phyloP scores from a whole-genome alignment of 495 filamentous ascomycete species.

The Neurospora sp. region DNA sequence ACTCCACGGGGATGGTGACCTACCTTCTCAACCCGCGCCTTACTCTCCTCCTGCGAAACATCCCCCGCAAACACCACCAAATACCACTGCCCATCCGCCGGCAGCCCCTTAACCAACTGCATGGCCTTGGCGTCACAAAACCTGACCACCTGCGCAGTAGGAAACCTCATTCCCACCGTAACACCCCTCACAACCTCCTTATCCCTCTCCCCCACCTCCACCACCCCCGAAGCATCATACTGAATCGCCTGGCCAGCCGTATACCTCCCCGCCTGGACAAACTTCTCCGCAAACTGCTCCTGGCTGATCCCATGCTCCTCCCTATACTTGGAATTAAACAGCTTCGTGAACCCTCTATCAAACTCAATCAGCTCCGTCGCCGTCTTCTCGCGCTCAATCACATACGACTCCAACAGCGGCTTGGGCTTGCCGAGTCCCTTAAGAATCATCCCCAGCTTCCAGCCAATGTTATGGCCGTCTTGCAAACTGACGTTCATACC shows the following conservation, averaged over 20 bases:
- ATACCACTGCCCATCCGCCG: slow-evolving; percentile 49
- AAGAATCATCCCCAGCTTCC: slow-evolving; percentile 64
- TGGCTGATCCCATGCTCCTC: slow-evolving; percentile 25
- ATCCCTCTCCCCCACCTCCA: slow-evolving; percentile 17
- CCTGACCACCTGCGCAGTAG: slow-evolving; percentile 44
- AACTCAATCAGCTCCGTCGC: slow-evolving; percentile 68
- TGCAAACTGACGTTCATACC: slow-evolving; percentile 59
- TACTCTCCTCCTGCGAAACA: slow-evolving; percentile 23
- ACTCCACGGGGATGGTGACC: slow-evolving; percentile 4
- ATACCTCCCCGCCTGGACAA: slow-evolving; percentile 50
- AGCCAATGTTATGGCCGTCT: slow-evolving; percentile 58
- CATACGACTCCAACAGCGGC: slow-evolving; percentile 56
- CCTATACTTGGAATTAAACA: slow-evolving; percentile 42
- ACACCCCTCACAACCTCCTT: slow-evolving; percentile 30
- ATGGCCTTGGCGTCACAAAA: slow-evolving; percentile 47
- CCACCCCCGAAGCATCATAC: slow-evolving; percentile 45
- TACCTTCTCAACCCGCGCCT: slow-evolving; percentile 34
- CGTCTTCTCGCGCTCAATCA: slow-evolving; percentile 55
- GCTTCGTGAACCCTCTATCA: slow-evolving; percentile 53
- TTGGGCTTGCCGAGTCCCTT: slow-evolving; percentile 41
- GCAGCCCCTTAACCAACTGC: slow-evolving; percentile 42
- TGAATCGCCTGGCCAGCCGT: slow-evolving; percentile 53
- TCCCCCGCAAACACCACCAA: slow-evolving; percentile 51
- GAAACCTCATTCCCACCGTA: slow-evolving; percentile 49
- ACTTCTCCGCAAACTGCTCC: slow-evolving; percentile 45